These are phyloP conservation scores for Pythium aquatile DNA, from an alignment of 352 stramenopile species.

Conservation along the genomic window DNA sequence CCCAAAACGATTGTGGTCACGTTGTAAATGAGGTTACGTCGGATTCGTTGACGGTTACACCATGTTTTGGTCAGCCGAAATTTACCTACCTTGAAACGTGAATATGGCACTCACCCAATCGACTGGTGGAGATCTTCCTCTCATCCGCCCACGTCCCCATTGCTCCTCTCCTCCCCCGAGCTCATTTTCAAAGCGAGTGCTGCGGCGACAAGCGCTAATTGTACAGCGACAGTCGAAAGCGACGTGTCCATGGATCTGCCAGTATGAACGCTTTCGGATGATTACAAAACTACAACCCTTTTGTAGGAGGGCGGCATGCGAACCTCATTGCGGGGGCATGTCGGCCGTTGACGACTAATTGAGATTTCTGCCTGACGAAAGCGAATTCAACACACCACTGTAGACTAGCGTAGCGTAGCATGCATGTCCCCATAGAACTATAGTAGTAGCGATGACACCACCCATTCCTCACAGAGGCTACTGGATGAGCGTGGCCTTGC, in stretches of 20 bases:
- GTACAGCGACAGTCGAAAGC: too few relatives aligned
- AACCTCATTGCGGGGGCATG: slow-evolving; percentile 6
- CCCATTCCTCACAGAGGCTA: too few relatives aligned
- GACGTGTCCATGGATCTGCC: background rate
- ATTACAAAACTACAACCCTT: slow-evolving; percentile 43
- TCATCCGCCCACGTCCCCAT: background rate
- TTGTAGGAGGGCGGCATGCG: slow-evolving; percentile 29
- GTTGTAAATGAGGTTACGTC: slow-evolving; percentile 1
- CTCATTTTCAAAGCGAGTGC: background rate
- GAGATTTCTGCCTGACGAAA: slow-evolving; percentile 54
- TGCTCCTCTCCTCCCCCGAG: background rate
- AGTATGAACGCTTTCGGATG: slow-evolving; percentile 32
- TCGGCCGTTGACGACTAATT: slow-evolving; percentile 29
- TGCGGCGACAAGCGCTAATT: background rate
- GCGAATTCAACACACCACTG: slow-evolving; percentile 5
- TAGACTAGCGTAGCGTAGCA: background rate
- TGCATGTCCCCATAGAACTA: background rate
- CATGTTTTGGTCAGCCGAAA: background rate
- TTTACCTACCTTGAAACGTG: background rate
- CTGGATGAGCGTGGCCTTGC: too few relatives aligned
- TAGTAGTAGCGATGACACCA: background rate
- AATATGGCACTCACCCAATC: background rate
- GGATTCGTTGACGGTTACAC: background rate
- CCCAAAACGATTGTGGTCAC: background rate
- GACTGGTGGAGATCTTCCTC: slow-evolving; percentile 9